Evolutionary conservation across 768 basidiomycete genomes (phyloP).

Genomic region (Macrocybe gigantea): DNA sequence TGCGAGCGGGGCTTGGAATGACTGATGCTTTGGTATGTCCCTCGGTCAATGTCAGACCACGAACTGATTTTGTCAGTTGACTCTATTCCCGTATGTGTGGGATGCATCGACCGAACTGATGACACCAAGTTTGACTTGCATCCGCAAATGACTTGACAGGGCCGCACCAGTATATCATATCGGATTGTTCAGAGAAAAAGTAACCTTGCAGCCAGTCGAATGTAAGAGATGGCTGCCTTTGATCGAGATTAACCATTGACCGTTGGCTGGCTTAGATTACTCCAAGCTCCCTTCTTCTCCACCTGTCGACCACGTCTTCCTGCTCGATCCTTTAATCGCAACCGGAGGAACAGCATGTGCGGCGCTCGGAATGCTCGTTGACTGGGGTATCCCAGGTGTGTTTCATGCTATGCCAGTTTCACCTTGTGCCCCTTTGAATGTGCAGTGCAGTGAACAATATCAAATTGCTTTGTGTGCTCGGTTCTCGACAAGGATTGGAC

Average conservation of each 20-base stretch:
- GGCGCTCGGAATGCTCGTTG: constrained; percentile 78
- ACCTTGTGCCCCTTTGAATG: not conserved
- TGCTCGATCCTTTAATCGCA: constrained; percentile 90
- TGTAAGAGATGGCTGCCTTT: constrained; percentile 37
- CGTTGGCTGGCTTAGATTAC: constrained; percentile 51
- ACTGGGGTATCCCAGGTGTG: constrained; percentile 73
- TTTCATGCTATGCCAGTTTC: not conserved
- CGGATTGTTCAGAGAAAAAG: constrained; percentile 84
- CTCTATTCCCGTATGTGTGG: constrained; percentile 71
- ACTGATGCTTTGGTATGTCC: constrained; percentile 64
- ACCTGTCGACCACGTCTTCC: constrained; percentile 76
- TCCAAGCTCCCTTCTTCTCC: constrained; percentile 79
- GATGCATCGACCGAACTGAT: not conserved
- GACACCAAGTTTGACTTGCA: not conserved
- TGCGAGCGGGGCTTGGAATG: constrained; percentile 94
- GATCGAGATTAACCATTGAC: not conserved
- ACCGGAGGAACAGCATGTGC: constrained; percentile 92
- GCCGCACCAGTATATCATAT: constrained; percentile 84
- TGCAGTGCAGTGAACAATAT: constrained; percentile 50
- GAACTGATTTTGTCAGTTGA: constrained; percentile 31
- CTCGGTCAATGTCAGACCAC: not conserved
- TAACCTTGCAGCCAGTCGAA: constrained; percentile 86
- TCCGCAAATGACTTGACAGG: constrained; percentile 26
- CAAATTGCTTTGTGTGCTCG: constrained; percentile 80
- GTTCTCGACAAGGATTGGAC: constrained; percentile 65